Evolutionary conservation across 345 rosid genomes (phyloP).

Genomic region (Hypericum androsaemum): DNA sequence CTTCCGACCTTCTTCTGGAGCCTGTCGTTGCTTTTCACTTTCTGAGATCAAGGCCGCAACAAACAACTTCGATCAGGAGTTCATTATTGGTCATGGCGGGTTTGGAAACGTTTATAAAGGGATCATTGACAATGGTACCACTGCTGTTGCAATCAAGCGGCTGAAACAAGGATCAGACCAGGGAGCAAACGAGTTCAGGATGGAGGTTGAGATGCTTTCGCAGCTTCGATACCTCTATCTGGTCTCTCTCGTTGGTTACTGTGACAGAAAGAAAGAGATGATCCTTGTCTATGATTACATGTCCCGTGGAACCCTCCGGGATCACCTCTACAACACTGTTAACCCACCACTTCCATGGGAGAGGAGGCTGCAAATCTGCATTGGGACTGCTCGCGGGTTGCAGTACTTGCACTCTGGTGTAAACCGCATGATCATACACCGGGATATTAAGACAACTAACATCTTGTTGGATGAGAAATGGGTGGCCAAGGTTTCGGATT

Average conservation of each 20-base stretch:
- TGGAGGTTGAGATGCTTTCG: slow-evolving; percentile 2
- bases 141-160: neutral
- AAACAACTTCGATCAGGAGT: too few relatives aligned
- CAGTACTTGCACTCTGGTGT: neutral
- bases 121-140: neutral
- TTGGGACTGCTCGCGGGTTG: neutral
- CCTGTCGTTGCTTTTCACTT: neutral
- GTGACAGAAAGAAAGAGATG: neutral
- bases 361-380: neutral
- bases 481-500: too few relatives aligned
- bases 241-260: too few relatives aligned
- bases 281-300: slow-evolving; percentile 3
- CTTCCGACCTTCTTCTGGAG: neutral
- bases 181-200: slow-evolving; percentile 1
- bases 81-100: too few relatives aligned
- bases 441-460: too few relatives aligned
- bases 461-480: too few relatives aligned
- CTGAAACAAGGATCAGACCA: too few relatives aligned
- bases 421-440: too few relatives aligned
- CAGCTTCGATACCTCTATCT: too few relatives aligned
- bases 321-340: slow-evolving; percentile 1
- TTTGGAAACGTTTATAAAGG: slow-evolving; percentile 1
- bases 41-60: too few relatives aligned
- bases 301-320: neutral
- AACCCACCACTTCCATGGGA: neutral